Percentiles rank a stretch among this genome's conserved stretches.
phyloP scores from a whole-genome alignment of 495 filamentous ascomycete species.

The Penicillium paradoxum region DNA sequence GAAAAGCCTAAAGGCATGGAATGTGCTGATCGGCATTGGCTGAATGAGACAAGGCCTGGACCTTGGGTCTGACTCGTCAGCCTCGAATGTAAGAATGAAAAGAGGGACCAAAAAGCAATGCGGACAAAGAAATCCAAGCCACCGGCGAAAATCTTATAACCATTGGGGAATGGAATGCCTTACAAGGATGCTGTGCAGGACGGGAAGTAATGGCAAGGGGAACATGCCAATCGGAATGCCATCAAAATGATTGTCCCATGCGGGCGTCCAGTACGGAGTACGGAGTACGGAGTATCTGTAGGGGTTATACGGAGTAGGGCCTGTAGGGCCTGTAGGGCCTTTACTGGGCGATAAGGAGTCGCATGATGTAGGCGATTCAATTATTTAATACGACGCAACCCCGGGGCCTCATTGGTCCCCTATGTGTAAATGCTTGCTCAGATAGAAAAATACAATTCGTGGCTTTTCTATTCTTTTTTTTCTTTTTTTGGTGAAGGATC shows the following conservation, averaged over 20 bases:
- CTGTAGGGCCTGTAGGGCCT: neutral
- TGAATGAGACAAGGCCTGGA: constrained; percentile 1
- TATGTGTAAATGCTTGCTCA: neutral
- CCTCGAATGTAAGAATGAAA: neutral
- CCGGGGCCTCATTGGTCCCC: neutral
- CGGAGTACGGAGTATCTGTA: neutral
- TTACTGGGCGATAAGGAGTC: constrained; percentile 2
- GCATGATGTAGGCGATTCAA: neutral
- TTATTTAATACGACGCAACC: neutral
- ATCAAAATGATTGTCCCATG: constrained; percentile 2
- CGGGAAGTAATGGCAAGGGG: constrained; percentile 12
- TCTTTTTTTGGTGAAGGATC: too few species aligned
- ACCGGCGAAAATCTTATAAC: neutral
- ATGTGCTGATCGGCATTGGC: neutral
- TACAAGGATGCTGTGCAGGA: constrained; percentile 17
- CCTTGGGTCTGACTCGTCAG: constrained; percentile 11
- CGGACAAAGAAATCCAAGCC: constrained; percentile 4
- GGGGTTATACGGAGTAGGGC: neutral
- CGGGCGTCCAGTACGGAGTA: too few species aligned
- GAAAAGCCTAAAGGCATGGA: constrained; percentile 5
- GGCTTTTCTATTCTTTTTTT: neutral
- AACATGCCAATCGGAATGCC: constrained; percentile 12
- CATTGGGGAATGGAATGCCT: neutral
- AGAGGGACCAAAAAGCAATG: neutral
- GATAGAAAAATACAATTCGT: neutral